Conservation (phyloP, 192 early-diverging fungal genomes). For the Coemansia sp. region DNA sequence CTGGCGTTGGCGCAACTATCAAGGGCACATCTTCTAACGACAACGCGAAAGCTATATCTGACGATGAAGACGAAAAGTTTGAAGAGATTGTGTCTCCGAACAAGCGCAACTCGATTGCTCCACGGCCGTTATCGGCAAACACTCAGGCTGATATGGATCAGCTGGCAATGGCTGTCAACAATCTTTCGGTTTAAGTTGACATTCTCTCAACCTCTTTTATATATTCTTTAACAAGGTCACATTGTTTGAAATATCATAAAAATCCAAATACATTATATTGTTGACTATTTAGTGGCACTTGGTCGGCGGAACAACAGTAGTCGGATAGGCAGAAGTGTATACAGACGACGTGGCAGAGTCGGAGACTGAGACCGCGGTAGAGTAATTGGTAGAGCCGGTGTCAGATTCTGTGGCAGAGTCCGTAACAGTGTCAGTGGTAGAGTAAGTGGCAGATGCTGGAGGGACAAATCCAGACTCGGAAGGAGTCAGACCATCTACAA, state of each 20-base stretch:
- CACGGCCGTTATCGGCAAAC: constrained; percentile 17
- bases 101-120: constrained; percentile 24
- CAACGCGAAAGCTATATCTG: not conserved
- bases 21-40: not conserved
- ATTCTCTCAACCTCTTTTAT: not conserved
- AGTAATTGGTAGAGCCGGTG: too few species aligned
- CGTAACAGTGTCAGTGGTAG: not conserved
- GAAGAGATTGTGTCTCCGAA: not conserved
- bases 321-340: too few species aligned
- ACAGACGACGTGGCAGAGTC: too few species aligned
- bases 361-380: too few species aligned
- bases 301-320: too few species aligned
- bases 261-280: too few species aligned
- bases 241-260: too few species aligned
- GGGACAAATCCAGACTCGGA: constrained; percentile 11
- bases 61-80: not conserved
- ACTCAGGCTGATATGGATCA: constrained; percentile 41
- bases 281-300: too few species aligned
- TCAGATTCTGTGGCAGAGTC: not conserved
- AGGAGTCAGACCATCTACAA: constrained; percentile 14
- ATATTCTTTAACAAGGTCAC: too few species aligned
- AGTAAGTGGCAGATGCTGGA: constrained; percentile 3
- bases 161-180: constrained; percentile 34
- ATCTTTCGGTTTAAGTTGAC: constrained; percentile 23
- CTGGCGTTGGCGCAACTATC: too few species aligned